Percentiles rank a stretch among this genome's conserved stretches.
These are phyloP conservation scores for Pelargonium cotyledonis DNA, from an alignment of 441 rosid species.

Conservation along the genomic window DNA sequence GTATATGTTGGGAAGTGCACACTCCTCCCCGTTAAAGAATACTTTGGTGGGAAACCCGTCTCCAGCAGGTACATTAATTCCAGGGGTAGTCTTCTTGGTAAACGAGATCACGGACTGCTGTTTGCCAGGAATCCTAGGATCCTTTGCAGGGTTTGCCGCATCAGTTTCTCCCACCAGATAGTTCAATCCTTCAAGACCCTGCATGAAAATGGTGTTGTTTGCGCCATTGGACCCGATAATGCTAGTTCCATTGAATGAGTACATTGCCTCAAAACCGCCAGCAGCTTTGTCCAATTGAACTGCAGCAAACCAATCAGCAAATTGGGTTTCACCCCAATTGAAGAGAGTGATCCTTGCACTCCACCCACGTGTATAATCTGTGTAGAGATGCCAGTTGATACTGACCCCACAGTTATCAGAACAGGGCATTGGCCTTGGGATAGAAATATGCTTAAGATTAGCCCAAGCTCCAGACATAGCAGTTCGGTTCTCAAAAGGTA, in stretches of 20 bases:
- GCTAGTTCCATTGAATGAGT: slow-evolving; percentile 66
- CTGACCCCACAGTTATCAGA: slow-evolving; percentile 84
- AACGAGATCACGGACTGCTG: slow-evolving; percentile 91
- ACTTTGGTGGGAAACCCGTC: slow-evolving; percentile 90
- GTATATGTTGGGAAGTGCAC: slow-evolving; percentile 56
- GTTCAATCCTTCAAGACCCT: slow-evolving; percentile 78
- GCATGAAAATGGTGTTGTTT: slow-evolving; percentile 59
- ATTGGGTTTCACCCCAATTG: slow-evolving; percentile 72
- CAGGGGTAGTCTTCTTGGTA: slow-evolving; percentile 66
- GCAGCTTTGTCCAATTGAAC: slow-evolving; percentile 54
- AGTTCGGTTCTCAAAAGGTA: slow-evolving; percentile 77
- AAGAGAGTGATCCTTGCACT: slow-evolving; percentile 75
- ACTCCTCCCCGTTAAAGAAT: slow-evolving; percentile 91
- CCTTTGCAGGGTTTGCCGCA: slow-evolving; percentile 44
- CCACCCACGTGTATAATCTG: slow-evolving; percentile 77
- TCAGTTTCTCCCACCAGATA: slow-evolving; percentile 61
- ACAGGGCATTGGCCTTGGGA: slow-evolving; percentile 79
- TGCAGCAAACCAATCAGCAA: slow-evolving; percentile 83
- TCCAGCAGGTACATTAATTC: slow-evolving; percentile 55
- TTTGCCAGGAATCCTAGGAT: slow-evolving; percentile 70
- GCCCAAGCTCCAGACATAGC: slow-evolving; percentile 60
- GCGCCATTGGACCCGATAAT: slow-evolving; percentile 27
- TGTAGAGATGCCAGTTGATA: slow-evolving; percentile 75
- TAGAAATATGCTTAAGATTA: slow-evolving; percentile 36
- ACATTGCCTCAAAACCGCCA: slow-evolving; percentile 61